Conservation (phyloP, 306 rosid species). For the Mimosa bimucronata region DNA sequence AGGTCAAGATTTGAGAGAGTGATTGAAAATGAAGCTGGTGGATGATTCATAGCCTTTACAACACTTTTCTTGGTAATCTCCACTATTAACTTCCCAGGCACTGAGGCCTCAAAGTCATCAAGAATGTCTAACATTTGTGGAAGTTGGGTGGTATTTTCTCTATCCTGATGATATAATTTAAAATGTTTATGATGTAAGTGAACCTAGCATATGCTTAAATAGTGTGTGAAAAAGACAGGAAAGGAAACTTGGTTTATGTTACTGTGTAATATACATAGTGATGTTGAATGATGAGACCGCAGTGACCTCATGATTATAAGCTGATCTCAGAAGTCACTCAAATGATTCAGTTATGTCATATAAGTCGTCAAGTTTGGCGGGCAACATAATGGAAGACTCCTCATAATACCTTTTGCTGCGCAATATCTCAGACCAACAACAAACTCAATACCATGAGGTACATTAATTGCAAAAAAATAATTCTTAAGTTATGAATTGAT, state of each 20-base stretch:
- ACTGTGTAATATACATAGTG: background rate
- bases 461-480: background rate
- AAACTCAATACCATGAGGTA: background rate
- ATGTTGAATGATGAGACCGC: background rate
- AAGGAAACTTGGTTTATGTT: background rate
- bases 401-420: background rate
- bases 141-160: conserved; percentile 21
- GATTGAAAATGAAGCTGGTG: background rate
- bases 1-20: conserved; percentile 60
- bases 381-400: conserved; percentile 44
- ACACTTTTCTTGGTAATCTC: conserved; percentile 37
- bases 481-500: background rate
- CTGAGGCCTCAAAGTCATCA: conserved; percentile 32
- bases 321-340: conserved; percentile 28
- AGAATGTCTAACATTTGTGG: conserved; percentile 23
- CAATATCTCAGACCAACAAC: background rate
- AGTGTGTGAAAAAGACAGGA: conserved; percentile 1
- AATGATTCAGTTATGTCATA: conserved; percentile 14
- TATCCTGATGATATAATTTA: conserved; percentile 5
- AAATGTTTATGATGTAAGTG: conserved; percentile 2
- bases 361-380: conserved; percentile 45
- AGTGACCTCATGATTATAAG: conserved; percentile 32
- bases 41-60: conserved; percentile 7
- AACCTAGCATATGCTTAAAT: conserved; percentile 36
- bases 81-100: conserved; percentile 47